Conservation (phyloP, 257 asterid species). For the Lycium ferocissimum region DNA sequence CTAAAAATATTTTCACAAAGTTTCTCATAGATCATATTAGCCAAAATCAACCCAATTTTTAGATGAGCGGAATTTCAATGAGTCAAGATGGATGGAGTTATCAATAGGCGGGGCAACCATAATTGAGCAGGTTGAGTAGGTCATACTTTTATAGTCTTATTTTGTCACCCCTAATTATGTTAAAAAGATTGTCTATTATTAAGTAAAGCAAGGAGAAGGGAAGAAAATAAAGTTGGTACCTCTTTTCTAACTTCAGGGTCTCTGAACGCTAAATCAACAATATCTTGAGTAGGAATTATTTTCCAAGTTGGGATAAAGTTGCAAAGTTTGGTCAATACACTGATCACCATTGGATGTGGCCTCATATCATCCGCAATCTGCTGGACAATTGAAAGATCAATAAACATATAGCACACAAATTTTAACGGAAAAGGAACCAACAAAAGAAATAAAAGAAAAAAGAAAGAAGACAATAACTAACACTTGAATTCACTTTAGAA, state of each 20-base stretch:
- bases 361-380: constrained; percentile 80
- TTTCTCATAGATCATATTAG: too few relatives aligned
- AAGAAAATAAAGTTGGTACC: constrained; percentile 47
- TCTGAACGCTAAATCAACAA: constrained; percentile 77
- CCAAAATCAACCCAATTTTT: neutral
- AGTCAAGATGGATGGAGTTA: neutral
- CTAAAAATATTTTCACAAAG: too few relatives aligned
- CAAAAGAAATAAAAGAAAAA: neutral
- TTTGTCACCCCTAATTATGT: neutral
- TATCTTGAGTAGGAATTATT: constrained; percentile 82
- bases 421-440: neutral
- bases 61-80: too few relatives aligned
- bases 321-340: constrained; percentile 55
- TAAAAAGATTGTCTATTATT: neutral
- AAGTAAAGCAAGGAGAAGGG: neutral
- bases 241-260: constrained; percentile 73
- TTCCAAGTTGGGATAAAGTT: constrained; percentile 81
- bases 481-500: neutral
- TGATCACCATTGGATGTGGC: constrained; percentile 69
- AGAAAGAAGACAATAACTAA: too few relatives aligned
- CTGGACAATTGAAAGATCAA: neutral
- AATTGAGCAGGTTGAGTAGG: too few relatives aligned
- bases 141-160: too few relatives aligned
- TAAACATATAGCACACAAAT: neutral
- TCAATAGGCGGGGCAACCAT: neutral